These are phyloP conservation scores for Neckera pumila DNA, from an alignment of 225 moss, liverwort and hornwort species.

Conservation along the genomic window DNA sequence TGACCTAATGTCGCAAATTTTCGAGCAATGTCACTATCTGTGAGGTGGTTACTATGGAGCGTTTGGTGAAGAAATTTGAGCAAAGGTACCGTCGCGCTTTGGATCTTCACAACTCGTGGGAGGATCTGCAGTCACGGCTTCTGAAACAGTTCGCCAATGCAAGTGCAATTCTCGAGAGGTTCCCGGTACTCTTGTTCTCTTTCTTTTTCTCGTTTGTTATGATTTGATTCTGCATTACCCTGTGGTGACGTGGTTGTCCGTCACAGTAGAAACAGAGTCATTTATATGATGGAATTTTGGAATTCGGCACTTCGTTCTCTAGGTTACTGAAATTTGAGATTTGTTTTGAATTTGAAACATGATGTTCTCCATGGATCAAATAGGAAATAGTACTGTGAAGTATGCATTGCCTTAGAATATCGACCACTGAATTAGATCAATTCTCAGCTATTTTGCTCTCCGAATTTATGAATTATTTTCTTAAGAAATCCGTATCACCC, in stretches of 20 bases:
- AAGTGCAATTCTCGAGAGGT: conserved; percentile 60
- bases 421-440: not conserved
- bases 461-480: not conserved
- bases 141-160: conserved; percentile 34
- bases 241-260: not conserved
- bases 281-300: not conserved
- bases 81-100: conserved; percentile 65
- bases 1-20: not conserved
- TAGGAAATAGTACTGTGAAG: not conserved
- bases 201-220: not conserved
- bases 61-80: conserved; percentile 72
- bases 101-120: conserved; percentile 59
- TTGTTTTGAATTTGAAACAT: not conserved
- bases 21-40: not conserved
- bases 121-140: conserved; percentile 28
- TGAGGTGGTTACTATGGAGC: conserved; percentile 23
- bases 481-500: not conserved
- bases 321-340: not conserved
- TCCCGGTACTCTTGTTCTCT: conserved; percentile 29
- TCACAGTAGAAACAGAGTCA: not conserved
- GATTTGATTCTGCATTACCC: not conserved
- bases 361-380: not conserved
- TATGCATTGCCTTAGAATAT: not conserved
- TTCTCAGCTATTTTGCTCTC: not conserved
- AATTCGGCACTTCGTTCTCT: not conserved